Percentiles rank a stretch among this genome's conserved stretches.
Conservation (phyloP, 495 filamentous ascomycete species). For the Diplogelasinospora grovesii region DNA sequence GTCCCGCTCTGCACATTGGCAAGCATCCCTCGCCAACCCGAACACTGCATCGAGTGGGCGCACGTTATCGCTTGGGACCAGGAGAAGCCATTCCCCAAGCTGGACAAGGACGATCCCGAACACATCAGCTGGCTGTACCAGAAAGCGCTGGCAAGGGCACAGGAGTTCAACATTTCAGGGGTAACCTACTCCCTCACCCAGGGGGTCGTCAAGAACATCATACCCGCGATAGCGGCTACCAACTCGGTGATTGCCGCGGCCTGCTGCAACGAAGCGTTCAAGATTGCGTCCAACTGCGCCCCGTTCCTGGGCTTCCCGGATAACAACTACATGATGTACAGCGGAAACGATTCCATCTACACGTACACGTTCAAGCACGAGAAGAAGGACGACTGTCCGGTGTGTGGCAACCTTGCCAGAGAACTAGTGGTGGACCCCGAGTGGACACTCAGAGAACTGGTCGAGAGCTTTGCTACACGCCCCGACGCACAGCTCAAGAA, state of each 20-base stretch:
- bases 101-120: conserved; percentile 95
- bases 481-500: conserved; percentile 87
- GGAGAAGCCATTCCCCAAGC: conserved; percentile 53
- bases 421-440: conserved; percentile 63
- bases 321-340: conserved; percentile 98
- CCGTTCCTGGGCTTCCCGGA: conserved; percentile 55
- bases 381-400: conserved; percentile 87
- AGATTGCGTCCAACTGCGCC: conserved; percentile 77
- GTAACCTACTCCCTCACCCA: conserved; percentile 97
- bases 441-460: conserved; percentile 74
- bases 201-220: conserved; percentile 99
- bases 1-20: conserved; percentile 96
- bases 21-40: conserved; percentile 92
- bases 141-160: conserved; percentile 69
- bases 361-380: conserved; percentile 94
- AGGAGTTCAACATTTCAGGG: conserved; percentile 85
- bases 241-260: conserved; percentile 94
- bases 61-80: conserved; percentile 70
- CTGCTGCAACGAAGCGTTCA: conserved; percentile 95
- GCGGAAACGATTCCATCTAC: conserved; percentile 88
- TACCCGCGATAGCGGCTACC: conserved; percentile 95
- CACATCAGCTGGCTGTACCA: conserved; percentile 97
- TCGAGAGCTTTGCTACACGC: conserved; percentile 73
- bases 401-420: conserved; percentile 78
- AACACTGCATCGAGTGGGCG: conserved; percentile 99